A percentile compares a stretch with the other conserved stretches of the same genome.
Evolutionary conservation across 2,329 filamentous ascomycete species (phyloP).

Genomic region (Pestalotiopsis sp.): DNA sequence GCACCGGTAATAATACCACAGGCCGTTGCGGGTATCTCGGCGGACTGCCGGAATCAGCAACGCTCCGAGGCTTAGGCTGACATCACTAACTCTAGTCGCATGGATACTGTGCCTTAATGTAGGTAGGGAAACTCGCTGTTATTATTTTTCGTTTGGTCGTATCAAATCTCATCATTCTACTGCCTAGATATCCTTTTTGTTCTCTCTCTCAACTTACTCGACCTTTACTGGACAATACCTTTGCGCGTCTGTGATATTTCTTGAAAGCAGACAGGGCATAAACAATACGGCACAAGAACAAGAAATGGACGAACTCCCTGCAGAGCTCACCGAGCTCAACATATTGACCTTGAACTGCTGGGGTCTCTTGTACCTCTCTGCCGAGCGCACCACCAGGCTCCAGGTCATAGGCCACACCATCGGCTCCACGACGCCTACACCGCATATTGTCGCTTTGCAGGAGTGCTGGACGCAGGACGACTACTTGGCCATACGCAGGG

Average conservation of each 20-base stretch:
- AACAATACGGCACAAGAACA: neutral
- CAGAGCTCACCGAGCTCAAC: conserved; percentile 70
- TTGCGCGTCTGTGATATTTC: neutral
- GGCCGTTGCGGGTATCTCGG: neutral
- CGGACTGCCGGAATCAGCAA: neutral
- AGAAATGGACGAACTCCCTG: conserved; percentile 38
- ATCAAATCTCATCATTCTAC: neutral
- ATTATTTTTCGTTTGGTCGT: neutral
- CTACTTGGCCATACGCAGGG: conserved; percentile 75
- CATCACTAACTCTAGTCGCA: neutral
- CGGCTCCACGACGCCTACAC: conserved; percentile 65
- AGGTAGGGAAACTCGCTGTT: neutral
- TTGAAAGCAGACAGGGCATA: neutral
- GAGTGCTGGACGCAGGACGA: conserved; percentile 92
- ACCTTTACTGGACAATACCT: neutral
- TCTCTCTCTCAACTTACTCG: neutral
- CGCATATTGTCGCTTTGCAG: conserved; percentile 89
- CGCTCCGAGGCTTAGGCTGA: neutral
- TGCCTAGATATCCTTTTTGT: neutral
- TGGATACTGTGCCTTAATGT: neutral
- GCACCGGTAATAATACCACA: neutral
- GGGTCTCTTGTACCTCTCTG: conserved; percentile 87
- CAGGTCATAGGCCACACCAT: conserved; percentile 82
- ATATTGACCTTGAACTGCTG: conserved; percentile 94
- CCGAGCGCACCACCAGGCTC: conserved; percentile 76